Evolutionary conservation across 805 yeast species (phyloP).

Genomic region (Nakazawaea molendinolei): DNA sequence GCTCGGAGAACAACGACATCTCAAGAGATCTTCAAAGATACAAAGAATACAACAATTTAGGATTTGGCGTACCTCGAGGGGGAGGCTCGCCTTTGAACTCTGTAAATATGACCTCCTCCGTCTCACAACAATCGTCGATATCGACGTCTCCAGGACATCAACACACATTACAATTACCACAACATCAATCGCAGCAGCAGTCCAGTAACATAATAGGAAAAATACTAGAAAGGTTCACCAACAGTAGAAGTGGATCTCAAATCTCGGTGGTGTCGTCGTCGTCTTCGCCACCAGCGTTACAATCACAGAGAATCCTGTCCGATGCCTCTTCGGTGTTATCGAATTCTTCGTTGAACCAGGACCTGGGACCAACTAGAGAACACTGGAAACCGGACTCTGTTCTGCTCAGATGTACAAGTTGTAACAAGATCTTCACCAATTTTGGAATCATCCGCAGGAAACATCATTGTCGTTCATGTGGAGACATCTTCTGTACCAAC

Average conservation of each 20-base stretch:
- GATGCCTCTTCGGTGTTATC: conserved; percentile 10
- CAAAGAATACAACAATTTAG: conserved; percentile 20
- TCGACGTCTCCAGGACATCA: conserved; percentile 18
- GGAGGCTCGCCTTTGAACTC: conserved; percentile 2
- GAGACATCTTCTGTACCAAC: conserved; percentile 32
- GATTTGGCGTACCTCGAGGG: conserved; percentile 6
- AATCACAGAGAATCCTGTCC: no score
- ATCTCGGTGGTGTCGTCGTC: no score
- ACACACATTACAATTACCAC: no score
- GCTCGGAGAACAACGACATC: conserved; percentile 15
- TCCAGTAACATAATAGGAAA: neutral
- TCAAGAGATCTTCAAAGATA: conserved; percentile 12
- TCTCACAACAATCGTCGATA: conserved; percentile 7
- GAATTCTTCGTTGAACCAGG: conserved; percentile 1
- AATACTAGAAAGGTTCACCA: conserved; percentile 2
- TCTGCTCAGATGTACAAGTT: conserved; percentile 58
- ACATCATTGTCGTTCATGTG: conserved; percentile 35
- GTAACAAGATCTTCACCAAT: conserved; percentile 64
- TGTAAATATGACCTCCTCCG: conserved; percentile 1
- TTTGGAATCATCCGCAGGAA: conserved; percentile 55
- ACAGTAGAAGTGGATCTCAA: neutral
- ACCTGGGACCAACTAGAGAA: conserved; percentile 39
- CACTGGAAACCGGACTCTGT: conserved; percentile 75
- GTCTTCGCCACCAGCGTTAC: no score
- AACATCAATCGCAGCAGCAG: conserved; percentile 12